Base-by-base conservation (phyloP, 129 eudicot genomes). In the Scalesia atractyloides region DNA sequence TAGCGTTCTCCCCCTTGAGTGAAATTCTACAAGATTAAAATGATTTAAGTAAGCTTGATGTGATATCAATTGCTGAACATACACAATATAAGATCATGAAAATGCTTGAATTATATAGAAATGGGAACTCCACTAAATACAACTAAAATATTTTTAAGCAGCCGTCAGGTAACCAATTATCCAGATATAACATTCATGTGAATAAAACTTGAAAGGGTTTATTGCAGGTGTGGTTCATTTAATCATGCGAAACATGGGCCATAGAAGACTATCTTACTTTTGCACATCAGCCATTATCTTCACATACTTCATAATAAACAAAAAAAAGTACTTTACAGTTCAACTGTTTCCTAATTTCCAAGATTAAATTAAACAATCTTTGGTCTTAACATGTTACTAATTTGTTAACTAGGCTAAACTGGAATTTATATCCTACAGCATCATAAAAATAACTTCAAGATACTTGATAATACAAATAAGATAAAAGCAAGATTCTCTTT, bases 21-120 rank as follows among this genome's bases (percentile, higher is more conserved):
- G 87, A 67, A 84, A 84, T 75, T 90, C 99, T 94, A 74, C 89
- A 82, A 37, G 76, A 63, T 9, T 3, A 18, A 68, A 75, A 52
- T 49, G 53, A 43, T 26, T 20, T 9, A 71, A 63, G 67, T 64
- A 78, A 77, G 76, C 66, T 70, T 70, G 41, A 51, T 64, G 59
- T 49, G 43, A 22, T 53, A 41, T 24, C 36, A 36, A 60, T 5
- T 69, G 64, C 65, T 59, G 43, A 69, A 60, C 52, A 56, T 39
- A 67, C 48, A 67, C 50, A 26, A 57, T 17, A 58, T 8, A 61
- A 61, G 61, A 43, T 47, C 17, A 11, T 43, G 30, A 56, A 30
- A 57, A 58, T 47, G 81, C 72, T 61, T 70, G n/a, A 39, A 77
- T 13, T 37, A 39, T 11, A 64, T 50, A 43, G 20, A 41, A 54